Evolutionary conservation across 1,284 basidiomycete genomes (phyloP).

Genomic region (Leucoagaricus sp.): DNA sequence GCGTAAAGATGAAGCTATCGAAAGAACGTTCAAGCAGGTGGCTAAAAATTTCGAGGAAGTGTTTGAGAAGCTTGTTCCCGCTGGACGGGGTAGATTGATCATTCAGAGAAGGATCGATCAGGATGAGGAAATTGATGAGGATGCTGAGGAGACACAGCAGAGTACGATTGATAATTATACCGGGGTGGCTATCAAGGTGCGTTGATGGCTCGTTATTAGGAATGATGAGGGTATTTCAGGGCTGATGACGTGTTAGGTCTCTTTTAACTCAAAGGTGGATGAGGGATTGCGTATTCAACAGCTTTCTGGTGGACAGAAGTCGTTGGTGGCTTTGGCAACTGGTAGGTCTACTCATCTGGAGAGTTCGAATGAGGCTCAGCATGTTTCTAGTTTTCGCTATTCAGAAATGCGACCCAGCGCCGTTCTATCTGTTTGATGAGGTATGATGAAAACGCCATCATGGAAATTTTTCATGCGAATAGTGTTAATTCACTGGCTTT

Average conservation of each 20-base stretch:
- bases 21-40: slow-evolving; percentile 97
- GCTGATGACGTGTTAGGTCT: slow-evolving; percentile 63
- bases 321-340: slow-evolving; percentile 92
- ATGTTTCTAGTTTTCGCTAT: slow-evolving; percentile 85
- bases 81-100: slow-evolving; percentile 86
- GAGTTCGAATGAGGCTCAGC: background rate
- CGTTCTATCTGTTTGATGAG: slow-evolving; percentile 99
- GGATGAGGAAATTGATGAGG: slow-evolving; percentile 72
- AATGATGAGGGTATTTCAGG: background rate
- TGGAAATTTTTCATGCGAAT: no score
- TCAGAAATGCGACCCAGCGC: slow-evolving; percentile 98
- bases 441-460: no score
- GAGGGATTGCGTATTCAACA: slow-evolving; percentile 97
- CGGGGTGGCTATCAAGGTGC: slow-evolving; percentile 91
- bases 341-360: slow-evolving; percentile 45
- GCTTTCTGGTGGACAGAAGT: slow-evolving; percentile 97
- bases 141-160: slow-evolving; percentile 69
- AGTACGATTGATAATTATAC: slow-evolving; percentile 92
- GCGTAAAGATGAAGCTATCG: slow-evolving; percentile 97
- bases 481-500: slow-evolving; percentile 47
- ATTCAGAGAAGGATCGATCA: slow-evolving; percentile 91
- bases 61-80: slow-evolving; percentile 95
- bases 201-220: background rate
- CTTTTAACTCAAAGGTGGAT: slow-evolving; percentile 97
- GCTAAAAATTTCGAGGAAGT: slow-evolving; percentile 97